phyloP scores from a whole-genome alignment of 331 rosid species.

The Malus hybrid region DNA sequence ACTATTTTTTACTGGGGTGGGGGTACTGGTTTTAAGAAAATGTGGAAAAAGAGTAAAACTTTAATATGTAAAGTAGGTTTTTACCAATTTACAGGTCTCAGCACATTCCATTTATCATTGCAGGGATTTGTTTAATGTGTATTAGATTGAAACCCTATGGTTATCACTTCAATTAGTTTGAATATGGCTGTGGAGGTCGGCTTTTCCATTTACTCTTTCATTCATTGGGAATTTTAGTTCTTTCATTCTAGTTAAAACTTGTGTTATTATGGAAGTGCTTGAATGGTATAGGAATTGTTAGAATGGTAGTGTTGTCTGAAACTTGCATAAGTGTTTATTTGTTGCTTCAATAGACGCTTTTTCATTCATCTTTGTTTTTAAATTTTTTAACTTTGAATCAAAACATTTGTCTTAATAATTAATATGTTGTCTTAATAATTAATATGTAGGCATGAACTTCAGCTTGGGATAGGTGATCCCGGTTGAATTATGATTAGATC shows the following conservation, averaged over 20 bases:
- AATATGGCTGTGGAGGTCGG: neutral
- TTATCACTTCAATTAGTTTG: neutral
- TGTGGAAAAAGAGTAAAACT: neutral
- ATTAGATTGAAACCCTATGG: neutral
- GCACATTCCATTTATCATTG: neutral
- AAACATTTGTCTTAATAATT: neutral
- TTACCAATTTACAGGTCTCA: neutral
- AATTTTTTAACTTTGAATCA: neutral
- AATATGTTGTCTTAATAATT: neutral
- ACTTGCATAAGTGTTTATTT: neutral
- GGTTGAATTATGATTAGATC: conserved; percentile 24
- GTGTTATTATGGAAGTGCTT: neutral
- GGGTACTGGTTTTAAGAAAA: neutral
- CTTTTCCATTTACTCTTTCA: neutral
- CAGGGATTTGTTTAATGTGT: neutral
- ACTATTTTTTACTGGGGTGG: too few relatives aligned
- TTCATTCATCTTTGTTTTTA: neutral
- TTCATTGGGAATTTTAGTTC: too few relatives aligned
- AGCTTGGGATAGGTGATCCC: neutral
- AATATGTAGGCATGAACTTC: neutral
- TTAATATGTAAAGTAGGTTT: too few relatives aligned
- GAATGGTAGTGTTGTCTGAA: neutral
- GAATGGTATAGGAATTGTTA: neutral
- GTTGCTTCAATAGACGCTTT: neutral
- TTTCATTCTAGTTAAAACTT: neutral